Evolutionary conservation across 345 rosid species (phyloP).

Genomic region (Triadica sebifera): DNA sequence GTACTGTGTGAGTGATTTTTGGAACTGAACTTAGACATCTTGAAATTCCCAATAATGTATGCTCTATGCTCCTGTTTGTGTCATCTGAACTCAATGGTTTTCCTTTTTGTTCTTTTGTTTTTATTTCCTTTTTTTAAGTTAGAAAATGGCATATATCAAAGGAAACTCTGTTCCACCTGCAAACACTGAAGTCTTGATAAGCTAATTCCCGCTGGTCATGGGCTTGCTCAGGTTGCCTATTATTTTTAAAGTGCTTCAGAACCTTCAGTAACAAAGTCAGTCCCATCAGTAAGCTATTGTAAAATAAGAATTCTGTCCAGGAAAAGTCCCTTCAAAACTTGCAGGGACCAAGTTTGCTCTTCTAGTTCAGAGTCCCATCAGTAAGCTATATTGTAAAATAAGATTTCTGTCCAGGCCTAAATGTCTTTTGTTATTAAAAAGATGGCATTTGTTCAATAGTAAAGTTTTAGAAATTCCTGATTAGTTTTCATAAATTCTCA

Average conservation of each 20-base stretch:
- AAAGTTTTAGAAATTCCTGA: too few relatives aligned
- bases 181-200: slow-evolving; percentile 68
- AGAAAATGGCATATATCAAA: slow-evolving; percentile 67
- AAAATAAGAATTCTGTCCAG: not conserved
- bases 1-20: not conserved
- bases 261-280: not conserved
- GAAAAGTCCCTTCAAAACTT: not conserved
- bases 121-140: slow-evolving; percentile 42
- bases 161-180: slow-evolving; percentile 79
- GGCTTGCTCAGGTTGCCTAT: slow-evolving; percentile 95
- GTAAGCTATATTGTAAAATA: not conserved
- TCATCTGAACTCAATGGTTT: slow-evolving; percentile 9
- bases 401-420: too few relatives aligned
- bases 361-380: not conserved
- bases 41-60: not conserved
- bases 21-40: slow-evolving; percentile 4
- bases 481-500: too few relatives aligned
- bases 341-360: not conserved
- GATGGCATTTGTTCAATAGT: too few relatives aligned
- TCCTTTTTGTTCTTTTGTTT: too few relatives aligned
- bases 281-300: slow-evolving; percentile 1
- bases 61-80: not conserved
- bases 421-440: too few relatives aligned
- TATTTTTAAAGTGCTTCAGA: slow-evolving; percentile 12
- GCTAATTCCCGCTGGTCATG: slow-evolving; percentile 74